phyloP scores from a whole-genome alignment of 805 yeast species.

The Teunomyces aglyptinius region DNA sequence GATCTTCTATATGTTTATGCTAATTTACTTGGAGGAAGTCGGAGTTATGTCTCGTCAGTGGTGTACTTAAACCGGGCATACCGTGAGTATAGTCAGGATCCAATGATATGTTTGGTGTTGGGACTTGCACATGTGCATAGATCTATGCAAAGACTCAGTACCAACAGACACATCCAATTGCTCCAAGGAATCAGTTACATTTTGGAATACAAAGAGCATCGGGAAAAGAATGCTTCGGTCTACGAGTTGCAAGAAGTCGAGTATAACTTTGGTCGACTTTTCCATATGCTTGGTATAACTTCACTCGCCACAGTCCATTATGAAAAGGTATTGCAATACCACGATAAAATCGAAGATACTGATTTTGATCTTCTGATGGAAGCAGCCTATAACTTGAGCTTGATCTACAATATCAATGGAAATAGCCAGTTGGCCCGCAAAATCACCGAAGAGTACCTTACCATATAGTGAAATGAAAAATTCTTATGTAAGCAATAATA shows the following conservation, averaged over 20 bases:
- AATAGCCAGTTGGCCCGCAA: constrained; percentile 62
- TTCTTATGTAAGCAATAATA: neutral
- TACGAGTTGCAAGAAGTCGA: constrained; percentile 72
- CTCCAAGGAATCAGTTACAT: constrained; percentile 83
- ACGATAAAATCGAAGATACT: constrained; percentile 39
- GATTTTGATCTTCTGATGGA: constrained; percentile 64
- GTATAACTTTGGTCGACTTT: constrained; percentile 81
- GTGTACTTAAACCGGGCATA: constrained; percentile 75
- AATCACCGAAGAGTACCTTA: constrained; percentile 65
- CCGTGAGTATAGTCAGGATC: constrained; percentile 66
- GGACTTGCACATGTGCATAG: constrained; percentile 85
- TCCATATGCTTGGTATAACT: constrained; percentile 77
- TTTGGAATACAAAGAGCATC: constrained; percentile 61
- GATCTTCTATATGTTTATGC: constrained; percentile 78
- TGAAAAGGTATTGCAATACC: constrained; percentile 55
- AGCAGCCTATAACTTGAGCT: constrained; percentile 81
- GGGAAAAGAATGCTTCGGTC: constrained; percentile 38
- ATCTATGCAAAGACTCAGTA: constrained; percentile 85
- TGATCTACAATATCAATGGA: constrained; percentile 75
- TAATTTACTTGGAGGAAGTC: constrained; percentile 72
- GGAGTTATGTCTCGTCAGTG: constrained; percentile 79
- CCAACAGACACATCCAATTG: constrained; percentile 82
- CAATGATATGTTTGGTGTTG: constrained; percentile 69
- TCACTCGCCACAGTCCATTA: constrained; percentile 74
- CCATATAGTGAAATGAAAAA: constrained; percentile 27